phyloP scores from a whole-genome alignment of 2,329 filamentous ascomycete species.

The Pseudohalonectria lignicola region DNA sequence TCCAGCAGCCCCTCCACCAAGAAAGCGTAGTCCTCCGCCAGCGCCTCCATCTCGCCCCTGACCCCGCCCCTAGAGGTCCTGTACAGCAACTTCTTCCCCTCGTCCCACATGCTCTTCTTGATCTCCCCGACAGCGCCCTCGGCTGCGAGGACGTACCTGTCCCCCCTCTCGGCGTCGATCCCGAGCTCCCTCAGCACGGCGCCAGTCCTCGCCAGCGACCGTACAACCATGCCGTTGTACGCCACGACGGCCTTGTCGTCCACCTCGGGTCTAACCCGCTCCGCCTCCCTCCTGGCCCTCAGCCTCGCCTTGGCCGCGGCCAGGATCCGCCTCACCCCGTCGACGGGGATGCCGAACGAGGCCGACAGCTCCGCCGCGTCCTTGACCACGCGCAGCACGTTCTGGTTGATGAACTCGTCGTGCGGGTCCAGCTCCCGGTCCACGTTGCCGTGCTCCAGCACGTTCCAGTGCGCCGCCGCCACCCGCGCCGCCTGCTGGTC shows the following conservation, averaged over 20 bases:
- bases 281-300: constrained; percentile 57
- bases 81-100: constrained; percentile 49
- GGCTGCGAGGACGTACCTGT: constrained; percentile 54
- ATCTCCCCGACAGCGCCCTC: constrained; percentile 63
- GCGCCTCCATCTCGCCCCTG: constrained; percentile 55
- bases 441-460: constrained; percentile 78
- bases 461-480: constrained; percentile 74
- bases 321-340: constrained; percentile 59
- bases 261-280: constrained; percentile 64
- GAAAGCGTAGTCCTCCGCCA: constrained; percentile 93
- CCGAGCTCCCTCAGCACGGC: constrained; percentile 44
- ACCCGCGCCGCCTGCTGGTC: constrained; percentile 55
- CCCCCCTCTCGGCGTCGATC: constrained; percentile 44
- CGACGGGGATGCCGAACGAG: constrained; percentile 61
- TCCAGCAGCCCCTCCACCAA: constrained; percentile 73
- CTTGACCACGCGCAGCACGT: constrained; percentile 65
- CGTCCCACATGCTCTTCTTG: constrained; percentile 60
- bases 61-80: constrained; percentile 61
- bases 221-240: constrained; percentile 84
- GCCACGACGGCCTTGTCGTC: constrained; percentile 83
- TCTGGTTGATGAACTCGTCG: constrained; percentile 91
- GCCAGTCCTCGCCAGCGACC: constrained; percentile 67
- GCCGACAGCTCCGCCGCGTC: constrained; percentile 59
- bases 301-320: constrained; percentile 57
- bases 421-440: constrained; percentile 72